Evolutionary conservation across 768 basidiomycete genomes (phyloP), one percentile per base, ranked within the genome.

Genomic region (Boletellus sp.): DNA sequence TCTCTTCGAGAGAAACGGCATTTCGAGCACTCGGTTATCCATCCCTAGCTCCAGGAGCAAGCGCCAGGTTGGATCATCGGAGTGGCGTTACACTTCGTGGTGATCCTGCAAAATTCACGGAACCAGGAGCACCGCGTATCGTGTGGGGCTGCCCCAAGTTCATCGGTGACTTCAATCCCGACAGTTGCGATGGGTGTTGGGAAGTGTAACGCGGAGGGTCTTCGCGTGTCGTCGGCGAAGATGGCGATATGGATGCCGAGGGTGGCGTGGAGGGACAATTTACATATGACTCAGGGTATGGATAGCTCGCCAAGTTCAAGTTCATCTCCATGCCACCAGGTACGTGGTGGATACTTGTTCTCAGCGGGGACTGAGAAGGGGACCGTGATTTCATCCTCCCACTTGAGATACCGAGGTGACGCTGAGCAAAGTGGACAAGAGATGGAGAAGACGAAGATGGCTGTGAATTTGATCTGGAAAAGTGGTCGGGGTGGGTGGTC

Each of bases 251-350:
- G 13, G 80, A 78, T 2, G 75, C 73, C 28, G 81, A 84, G 10
- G 84, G 82, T 26, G 78, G 75, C 6, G 78, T 72, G 16, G 85
- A 81, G 4, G 81, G 81, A 47, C 73, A 78, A 31, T 75, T 78
- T 15, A 72, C 71, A 5, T 76, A 79, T 12, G 74, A 68, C 12
- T 62, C 54, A 2, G 66, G 48, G 45, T 53, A 55, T 17, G 52
- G 24, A 47, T 45, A 57, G 35, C 50, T 50, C 0, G 40, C 47
- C 38, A 54, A 12, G 36, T 48, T 51, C 41, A 47, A 12, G 39
- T 46, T 48, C 57, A 47, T 51, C 38, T 51, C 50, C 51, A 58
- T 33, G 12, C 49, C 36, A 24, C 53, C 60, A 26, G 55, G 51
- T 17, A 48, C 52, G 35, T 56, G 61, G 22, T 51, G 55, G 19